Evolutionary conservation across 352 stramenopile genomes (phyloP).

Genomic region (Blastocystis sp.): DNA sequence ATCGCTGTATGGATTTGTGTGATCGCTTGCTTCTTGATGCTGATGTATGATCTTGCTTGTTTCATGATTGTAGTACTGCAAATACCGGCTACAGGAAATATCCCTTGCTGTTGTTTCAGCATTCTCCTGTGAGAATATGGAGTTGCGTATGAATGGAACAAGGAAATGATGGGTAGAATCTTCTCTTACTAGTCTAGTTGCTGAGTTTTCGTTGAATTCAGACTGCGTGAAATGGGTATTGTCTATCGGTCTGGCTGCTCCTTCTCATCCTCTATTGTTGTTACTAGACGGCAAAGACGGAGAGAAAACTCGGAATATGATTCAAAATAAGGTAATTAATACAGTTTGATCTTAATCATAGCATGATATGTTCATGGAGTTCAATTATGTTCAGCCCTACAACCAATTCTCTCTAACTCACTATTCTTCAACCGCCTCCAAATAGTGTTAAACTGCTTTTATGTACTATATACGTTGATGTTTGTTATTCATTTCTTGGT

Average conservation of each 20-base stretch:
- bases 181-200: background rate
- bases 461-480: conserved; percentile 51
- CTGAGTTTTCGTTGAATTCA: background rate
- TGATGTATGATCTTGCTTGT: background rate
- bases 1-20: conserved; percentile 45
- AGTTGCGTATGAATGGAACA: background rate
- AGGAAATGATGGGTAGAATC: background rate
- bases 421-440: conserved; percentile 6
- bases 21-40: conserved; percentile 25
- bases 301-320: background rate
- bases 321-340: background rate
- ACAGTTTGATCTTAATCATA: background rate
- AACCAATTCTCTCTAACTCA: conserved; percentile 48
- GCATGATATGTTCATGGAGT: conserved; percentile 53
- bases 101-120: conserved; percentile 13
- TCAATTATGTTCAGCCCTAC: conserved; percentile 39
- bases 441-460: background rate
- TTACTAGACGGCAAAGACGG: conserved; percentile 15
- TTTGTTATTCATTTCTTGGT: background rate
- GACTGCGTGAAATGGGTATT: conserved; percentile 50
- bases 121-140: conserved; percentile 25
- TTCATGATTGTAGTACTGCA: background rate
- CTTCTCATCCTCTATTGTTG: conserved; percentile 30
- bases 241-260: background rate
- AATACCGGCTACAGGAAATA: background rate